phyloP scores from a whole-genome alignment of 257 asterid genomes.

The Przewalskia tangutica region DNA sequence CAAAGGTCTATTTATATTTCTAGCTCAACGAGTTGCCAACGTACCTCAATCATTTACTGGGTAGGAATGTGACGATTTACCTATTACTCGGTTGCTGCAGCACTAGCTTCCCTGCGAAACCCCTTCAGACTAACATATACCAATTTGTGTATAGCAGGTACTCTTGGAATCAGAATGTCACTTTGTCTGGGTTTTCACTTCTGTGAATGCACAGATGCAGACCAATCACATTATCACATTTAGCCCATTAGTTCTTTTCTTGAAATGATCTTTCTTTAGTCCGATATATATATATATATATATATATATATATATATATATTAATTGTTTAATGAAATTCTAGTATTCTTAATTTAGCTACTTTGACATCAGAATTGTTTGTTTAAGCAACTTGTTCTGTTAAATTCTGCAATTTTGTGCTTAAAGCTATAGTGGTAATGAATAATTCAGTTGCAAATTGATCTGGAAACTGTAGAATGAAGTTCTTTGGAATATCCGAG shows the following conservation, averaged over 20 bases:
- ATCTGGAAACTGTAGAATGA: background rate
- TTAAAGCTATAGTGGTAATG: background rate
- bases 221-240: background rate
- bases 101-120: background rate
- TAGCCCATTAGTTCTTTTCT: background rate
- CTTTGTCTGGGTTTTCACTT: background rate
- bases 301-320: too few species aligned
- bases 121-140: background rate
- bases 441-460: background rate
- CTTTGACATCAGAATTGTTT: background rate
- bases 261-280: background rate
- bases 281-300: background rate
- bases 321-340: background rate
- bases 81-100: background rate
- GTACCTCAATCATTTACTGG: background rate
- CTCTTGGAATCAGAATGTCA: background rate
- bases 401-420: background rate
- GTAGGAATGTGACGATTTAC: background rate
- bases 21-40: background rate
- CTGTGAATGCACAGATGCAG: background rate
- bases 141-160: background rate
- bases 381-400: background rate
- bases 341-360: background rate
- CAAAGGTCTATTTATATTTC: background rate
- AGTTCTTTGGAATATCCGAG: background rate